Evolutionary conservation across 1,284 basidiomycete genomes (phyloP), one percentile per base, ranked within the genome.

Genomic region (Thelephora terrestris): DNA sequence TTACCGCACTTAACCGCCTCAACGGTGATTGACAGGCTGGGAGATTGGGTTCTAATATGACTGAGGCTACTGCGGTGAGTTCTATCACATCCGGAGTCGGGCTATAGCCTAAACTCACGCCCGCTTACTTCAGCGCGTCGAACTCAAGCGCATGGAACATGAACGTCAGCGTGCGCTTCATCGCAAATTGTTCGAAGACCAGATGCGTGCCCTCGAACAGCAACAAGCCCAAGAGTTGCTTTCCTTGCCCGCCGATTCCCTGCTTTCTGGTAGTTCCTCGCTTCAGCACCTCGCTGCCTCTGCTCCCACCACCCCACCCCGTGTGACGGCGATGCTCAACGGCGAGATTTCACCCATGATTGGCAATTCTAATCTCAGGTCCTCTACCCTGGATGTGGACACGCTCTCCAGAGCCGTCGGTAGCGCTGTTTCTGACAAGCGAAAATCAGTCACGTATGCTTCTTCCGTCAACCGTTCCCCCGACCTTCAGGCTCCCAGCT

Each of bases 141-240:
- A 93, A 65, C 73, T 91, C 60, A 95, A 93, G 65, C 86, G 91
- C 58, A 70, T 89, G 55, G 90, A 94, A 65, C 90, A 95, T 63
- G 90, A 94, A 65, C 78, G 85, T 49, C 88, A 91, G 67, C 87
- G 91, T 55, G 70, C 71, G 42, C 66, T 89, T 49, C 92, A 95
- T 65, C 82, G 91, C 61, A 87, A 84, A 65, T 70, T 89, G 58
- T 95, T 96, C 63, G 93, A 94, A 66, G 89, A 93, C 58, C 90
- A 95, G 67, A 94, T 95, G 86, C 81, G 84, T 48, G 82, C 77
- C 55, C 76, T 96, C 52, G 93, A 96, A 67, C 87, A 90, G 57
- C 85, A 92, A 64, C 92, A 96, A 66, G 82, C 84, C 17, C 85
- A 91, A 61, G 88, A 85, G 63, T 74, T 90, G 36, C 78, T 91